These are phyloP conservation scores for Nidularia pulvinata DNA, from an alignment of 768 basidiomycete species.

Conservation along the genomic window DNA sequence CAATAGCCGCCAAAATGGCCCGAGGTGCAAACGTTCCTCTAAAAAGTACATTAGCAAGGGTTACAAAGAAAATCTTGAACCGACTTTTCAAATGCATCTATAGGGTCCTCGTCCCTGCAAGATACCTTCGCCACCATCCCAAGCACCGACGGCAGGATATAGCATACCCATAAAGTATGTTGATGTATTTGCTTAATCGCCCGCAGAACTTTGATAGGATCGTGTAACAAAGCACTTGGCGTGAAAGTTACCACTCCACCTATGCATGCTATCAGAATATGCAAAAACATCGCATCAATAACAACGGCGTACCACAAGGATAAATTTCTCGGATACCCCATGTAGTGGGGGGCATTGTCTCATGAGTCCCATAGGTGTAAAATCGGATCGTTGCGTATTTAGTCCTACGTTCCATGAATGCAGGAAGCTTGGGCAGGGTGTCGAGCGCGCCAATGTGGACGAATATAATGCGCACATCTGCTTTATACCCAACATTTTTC, in stretches of 20 bases:
- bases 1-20: constrained; percentile 46
- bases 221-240: constrained; percentile 53
- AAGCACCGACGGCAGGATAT: constrained; percentile 63
- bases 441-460: constrained; percentile 60
- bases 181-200: constrained; percentile 49
- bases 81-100: constrained; percentile 37
- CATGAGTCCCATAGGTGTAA: constrained; percentile 68
- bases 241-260: constrained; percentile 79
- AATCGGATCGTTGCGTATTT: constrained; percentile 52
- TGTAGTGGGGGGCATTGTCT: constrained; percentile 40
- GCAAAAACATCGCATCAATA: too few relatives aligned
- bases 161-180: constrained; percentile 71
- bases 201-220: constrained; percentile 45
- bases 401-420: constrained; percentile 42
- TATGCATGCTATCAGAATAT: too few relatives aligned
- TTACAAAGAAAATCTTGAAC: constrained; percentile 9
- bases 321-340: constrained; percentile 73
- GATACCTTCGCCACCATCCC: constrained; percentile 48
- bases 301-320: constrained; percentile 53
- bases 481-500: constrained; percentile 28
- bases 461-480: constrained; percentile 54
- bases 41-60: not conserved
- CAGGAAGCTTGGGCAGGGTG: constrained; percentile 46
- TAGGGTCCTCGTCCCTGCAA: constrained; percentile 35
- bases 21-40: constrained; percentile 40